Percentiles rank a stretch among this genome's conserved stretches.
Conservation (phyloP, 2,329 filamentous ascomycete species). For the Colletotrichum scovillei region DNA sequence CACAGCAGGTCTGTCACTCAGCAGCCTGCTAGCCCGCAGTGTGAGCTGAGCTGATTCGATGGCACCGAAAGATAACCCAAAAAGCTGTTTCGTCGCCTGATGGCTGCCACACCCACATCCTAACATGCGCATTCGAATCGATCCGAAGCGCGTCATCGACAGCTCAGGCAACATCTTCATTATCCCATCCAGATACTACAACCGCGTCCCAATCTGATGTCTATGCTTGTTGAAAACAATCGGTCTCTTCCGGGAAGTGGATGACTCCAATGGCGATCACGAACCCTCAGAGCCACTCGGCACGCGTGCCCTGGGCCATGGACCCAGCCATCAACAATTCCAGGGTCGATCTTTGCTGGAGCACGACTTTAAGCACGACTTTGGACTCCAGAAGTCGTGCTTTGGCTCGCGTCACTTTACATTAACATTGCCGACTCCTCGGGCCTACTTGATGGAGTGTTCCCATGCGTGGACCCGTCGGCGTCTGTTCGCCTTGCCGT, state of each 20-base stretch:
- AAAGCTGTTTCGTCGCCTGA: background rate
- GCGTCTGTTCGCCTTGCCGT: background rate
- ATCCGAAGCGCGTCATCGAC: slow-evolving; percentile 21
- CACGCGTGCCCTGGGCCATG: slow-evolving; percentile 16
- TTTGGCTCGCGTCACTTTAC: slow-evolving; percentile 5
- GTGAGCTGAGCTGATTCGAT: slow-evolving; percentile 18
- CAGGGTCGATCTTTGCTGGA: slow-evolving; percentile 1
- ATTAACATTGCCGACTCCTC: background rate
- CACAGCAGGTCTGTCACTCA: background rate
- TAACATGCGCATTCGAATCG: slow-evolving; percentile 1
- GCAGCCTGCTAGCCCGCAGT: background rate
- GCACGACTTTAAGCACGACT: slow-evolving; percentile 20
- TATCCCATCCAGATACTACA: slow-evolving; percentile 1
- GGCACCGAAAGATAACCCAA: slow-evolving; percentile 15
- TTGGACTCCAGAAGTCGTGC: background rate
- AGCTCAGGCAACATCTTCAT: background rate
- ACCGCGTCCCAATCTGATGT: background rate
- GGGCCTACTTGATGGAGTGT: background rate
- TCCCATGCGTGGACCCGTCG: background rate
- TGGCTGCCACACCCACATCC: slow-evolving; percentile 21
- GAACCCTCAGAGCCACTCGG: slow-evolving; percentile 13
- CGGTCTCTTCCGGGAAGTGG: slow-evolving; percentile 16
- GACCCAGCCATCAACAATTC: background rate
- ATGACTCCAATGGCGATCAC: slow-evolving; percentile 5
- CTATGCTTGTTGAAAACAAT: background rate